Conservation (phyloP, 257 asterid genomes). For the Nicotiana attenuata region DNA sequence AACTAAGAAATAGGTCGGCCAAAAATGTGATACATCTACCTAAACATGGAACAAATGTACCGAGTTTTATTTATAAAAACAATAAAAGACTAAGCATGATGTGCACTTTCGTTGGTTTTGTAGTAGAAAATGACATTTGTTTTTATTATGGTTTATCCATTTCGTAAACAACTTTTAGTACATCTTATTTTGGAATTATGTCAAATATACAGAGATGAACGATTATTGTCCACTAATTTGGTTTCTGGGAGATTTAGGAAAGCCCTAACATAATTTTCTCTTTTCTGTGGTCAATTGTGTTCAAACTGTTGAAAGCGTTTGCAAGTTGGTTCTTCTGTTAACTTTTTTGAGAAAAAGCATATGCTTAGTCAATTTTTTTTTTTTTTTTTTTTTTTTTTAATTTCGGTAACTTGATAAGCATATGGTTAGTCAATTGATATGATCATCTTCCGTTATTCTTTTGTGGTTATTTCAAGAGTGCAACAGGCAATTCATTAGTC, state of each 20-base stretch:
- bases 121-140: not conserved
- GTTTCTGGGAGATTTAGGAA: not conserved
- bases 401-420: not conserved
- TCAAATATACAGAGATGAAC: not conserved
- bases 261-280: not conserved
- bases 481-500: not conserved
- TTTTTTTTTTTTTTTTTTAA: not conserved
- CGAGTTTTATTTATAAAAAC: not conserved
- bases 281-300: not conserved
- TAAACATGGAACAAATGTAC: not conserved
- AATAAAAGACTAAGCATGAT: not conserved
- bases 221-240: not conserved
- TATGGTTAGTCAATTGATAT: not conserved
- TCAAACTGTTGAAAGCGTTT: not conserved
- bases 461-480: not conserved
- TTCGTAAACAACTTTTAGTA: not conserved
- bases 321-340: not conserved
- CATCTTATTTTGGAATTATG: not conserved
- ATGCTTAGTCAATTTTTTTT: not conserved
- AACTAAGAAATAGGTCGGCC: not conserved
- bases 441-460: not conserved
- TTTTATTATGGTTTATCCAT: not conserved
- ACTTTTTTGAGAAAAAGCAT: not conserved
- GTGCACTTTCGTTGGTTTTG: not conserved
- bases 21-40: not conserved